Percentiles rank a stretch among this genome's conserved stretches.
These are phyloP conservation scores for Ophiocordyceps australis DNA, from an alignment of 2,329 filamentous ascomycete genomes.

Conservation along the genomic window DNA sequence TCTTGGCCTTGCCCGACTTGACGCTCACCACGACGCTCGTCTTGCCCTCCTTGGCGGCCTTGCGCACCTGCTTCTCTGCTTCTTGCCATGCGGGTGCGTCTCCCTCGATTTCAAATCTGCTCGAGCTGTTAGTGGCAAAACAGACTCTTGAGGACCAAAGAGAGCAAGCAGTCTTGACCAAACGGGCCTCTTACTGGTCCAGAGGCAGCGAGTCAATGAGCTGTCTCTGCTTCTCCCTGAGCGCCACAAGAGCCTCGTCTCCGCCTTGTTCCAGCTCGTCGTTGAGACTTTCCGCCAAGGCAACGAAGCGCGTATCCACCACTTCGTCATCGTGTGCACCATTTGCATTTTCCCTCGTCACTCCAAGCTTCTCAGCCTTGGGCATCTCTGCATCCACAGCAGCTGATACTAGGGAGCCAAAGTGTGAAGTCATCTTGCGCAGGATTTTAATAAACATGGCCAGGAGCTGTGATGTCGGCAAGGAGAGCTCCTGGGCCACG, in stretches of 20 bases:
- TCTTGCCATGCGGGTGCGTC: conserved; percentile 45
- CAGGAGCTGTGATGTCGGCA: conserved; percentile 63
- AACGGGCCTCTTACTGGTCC: conserved; percentile 46
- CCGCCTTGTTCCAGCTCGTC: conserved; percentile 76
- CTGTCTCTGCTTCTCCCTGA: conserved; percentile 67
- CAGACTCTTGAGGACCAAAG: too few relatives aligned
- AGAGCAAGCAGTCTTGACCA: too few relatives aligned
- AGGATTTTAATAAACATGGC: conserved; percentile 97
- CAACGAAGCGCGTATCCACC: conserved; percentile 46
- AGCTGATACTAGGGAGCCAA: conserved; percentile 55
- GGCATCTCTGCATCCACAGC: conserved; percentile 54
- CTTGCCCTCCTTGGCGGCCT: conserved; percentile 33
- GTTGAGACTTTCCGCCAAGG: conserved; percentile 52
- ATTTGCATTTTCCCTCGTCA: conserved; percentile 38
- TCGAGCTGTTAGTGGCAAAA: conserved; percentile 3
- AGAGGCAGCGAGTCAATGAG: conserved; percentile 82
- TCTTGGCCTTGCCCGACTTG: conserved; percentile 58
- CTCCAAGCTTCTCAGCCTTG: conserved; percentile 33
- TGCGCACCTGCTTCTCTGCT: conserved; percentile 58
- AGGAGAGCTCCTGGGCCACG: conserved; percentile 58
- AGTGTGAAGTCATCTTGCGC: conserved; percentile 67
- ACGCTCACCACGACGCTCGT: conserved; percentile 56
- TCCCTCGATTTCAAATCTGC: conserved; percentile 46
- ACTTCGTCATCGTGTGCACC: conserved; percentile 54
- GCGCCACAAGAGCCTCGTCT: conserved; percentile 50